phyloP scores from a whole-genome alignment of 495 filamentous ascomycete species.

The Penicillium atrosanguineum region DNA sequence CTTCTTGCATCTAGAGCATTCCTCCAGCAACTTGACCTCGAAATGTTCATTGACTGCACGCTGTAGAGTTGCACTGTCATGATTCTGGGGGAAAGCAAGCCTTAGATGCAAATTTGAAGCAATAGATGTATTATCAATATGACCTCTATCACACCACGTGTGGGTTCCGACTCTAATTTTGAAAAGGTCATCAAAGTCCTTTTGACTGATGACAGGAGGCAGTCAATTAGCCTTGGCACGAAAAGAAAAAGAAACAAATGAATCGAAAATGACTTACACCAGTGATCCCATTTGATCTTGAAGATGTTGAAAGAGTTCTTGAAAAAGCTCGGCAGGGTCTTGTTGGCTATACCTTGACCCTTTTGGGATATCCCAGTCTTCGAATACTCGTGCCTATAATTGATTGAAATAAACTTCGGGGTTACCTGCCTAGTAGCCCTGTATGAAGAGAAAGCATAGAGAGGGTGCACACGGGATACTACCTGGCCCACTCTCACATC shows the following conservation, averaged over 20 bases:
- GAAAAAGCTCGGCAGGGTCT: slow-evolving; percentile 27
- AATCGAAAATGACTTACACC: slow-evolving; percentile 7
- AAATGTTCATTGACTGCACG: too few relatives aligned
- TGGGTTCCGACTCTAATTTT: too few relatives aligned
- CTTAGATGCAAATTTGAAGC: too few relatives aligned
- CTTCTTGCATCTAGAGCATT: not conserved
- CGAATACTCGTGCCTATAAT: not conserved
- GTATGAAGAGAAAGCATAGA: slow-evolving; percentile 10
- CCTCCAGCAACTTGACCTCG: too few relatives aligned
- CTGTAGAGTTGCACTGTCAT: too few relatives aligned
- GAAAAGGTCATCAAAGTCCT: too few relatives aligned
- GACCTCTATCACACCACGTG: too few relatives aligned
- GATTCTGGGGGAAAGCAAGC: too few relatives aligned
- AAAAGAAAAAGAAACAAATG: not conserved
- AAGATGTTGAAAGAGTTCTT: slow-evolving; percentile 14
- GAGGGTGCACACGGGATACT: slow-evolving; percentile 15
- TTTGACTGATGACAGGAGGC: too few relatives aligned
- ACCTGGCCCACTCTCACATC: not conserved
- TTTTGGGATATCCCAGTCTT: not conserved
- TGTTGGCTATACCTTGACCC: slow-evolving; percentile 13
- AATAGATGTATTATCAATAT: too few relatives aligned
- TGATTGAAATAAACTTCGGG: not conserved
- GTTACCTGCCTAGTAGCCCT: not conserved
- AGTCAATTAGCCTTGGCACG: too few relatives aligned
- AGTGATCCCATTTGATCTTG: not conserved